Conservation (phyloP, 352 stramenopile genomes). For the Pythium periplocum region DNA sequence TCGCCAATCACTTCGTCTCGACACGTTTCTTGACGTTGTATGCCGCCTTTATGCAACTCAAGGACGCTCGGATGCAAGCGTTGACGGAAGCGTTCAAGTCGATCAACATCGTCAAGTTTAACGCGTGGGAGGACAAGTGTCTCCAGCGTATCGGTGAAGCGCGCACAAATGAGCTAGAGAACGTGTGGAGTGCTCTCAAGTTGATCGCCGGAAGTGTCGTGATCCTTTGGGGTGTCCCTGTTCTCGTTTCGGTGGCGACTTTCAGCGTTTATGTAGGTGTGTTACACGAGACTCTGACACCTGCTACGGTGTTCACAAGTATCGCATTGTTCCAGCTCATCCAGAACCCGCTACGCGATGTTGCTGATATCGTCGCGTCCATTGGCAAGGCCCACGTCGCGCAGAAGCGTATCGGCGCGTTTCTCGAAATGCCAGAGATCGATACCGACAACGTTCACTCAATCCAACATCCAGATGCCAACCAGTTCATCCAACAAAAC, state of each 20-base stretch:
- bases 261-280: slow-evolving; percentile 33
- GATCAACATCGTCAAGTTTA: slow-evolving; percentile 93
- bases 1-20: slow-evolving; percentile 30
- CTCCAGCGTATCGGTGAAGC: slow-evolving; percentile 37
- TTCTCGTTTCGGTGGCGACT: slow-evolving; percentile 37
- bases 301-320: slow-evolving; percentile 44
- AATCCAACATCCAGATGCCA: slow-evolving; percentile 5
- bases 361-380: slow-evolving; percentile 28
- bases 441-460: slow-evolving; percentile 6
- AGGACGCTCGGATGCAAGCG: slow-evolving; percentile 49
- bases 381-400: slow-evolving; percentile 31
- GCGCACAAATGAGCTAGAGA: slow-evolving; percentile 25
- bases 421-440: slow-evolving; percentile 42
- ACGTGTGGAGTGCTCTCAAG: slow-evolving; percentile 24
- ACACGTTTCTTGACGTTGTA: slow-evolving; percentile 25
- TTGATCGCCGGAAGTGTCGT: slow-evolving; percentile 28
- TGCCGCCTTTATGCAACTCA: slow-evolving; percentile 23
- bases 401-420: slow-evolving; percentile 21
- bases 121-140: slow-evolving; percentile 87
- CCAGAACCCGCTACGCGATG: slow-evolving; percentile 25
- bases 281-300: slow-evolving; percentile 26
- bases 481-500: slow-evolving; percentile 11
- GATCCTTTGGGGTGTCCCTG: slow-evolving; percentile 36
- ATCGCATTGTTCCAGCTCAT: slow-evolving; percentile 49
- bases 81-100: slow-evolving; percentile 54